Evolutionary conservation across 768 basidiomycete species (phyloP).

Genomic region (Lactarius quietus): DNA sequence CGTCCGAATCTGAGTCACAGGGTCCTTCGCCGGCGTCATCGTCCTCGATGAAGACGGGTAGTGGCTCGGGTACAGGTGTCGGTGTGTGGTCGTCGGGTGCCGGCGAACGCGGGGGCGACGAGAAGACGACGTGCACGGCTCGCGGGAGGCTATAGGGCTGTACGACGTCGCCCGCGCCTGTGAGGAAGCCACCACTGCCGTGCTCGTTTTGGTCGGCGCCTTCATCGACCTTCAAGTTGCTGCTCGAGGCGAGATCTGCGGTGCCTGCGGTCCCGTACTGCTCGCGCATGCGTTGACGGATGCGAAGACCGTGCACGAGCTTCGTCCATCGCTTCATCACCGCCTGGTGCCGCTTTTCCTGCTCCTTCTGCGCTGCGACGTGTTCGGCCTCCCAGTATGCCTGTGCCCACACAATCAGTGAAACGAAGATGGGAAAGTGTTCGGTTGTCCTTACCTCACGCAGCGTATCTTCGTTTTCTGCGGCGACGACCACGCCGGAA

Average conservation of each 20-base stretch:
- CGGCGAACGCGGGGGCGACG: constrained; percentile 22
- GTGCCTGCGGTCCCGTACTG: constrained; percentile 51
- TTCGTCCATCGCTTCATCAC: constrained; percentile 86
- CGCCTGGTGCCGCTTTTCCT: constrained; percentile 69
- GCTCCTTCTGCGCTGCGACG: constrained; percentile 72
- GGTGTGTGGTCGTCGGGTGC: constrained; percentile 16
- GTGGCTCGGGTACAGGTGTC: constrained; percentile 15
- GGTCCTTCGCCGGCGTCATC: constrained; percentile 28
- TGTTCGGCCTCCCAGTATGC: constrained; percentile 83
- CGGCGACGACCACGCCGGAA: constrained; percentile 82
- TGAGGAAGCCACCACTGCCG: constrained; percentile 56
- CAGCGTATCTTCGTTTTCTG: constrained; percentile 68
- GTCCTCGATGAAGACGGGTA: constrained; percentile 28
- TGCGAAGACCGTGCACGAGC: constrained; percentile 83
- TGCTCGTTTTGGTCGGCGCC: not conserved
- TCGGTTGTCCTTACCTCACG: constrained; percentile 54
- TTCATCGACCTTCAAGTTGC: not conserved
- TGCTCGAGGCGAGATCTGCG: not conserved
- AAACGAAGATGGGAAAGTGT: not conserved
- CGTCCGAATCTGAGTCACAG: not conserved
- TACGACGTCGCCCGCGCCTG: constrained; percentile 68
- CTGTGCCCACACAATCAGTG: constrained; percentile 38
- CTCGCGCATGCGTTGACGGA: constrained; percentile 75
- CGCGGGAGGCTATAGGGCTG: constrained; percentile 69
- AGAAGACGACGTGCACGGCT: constrained; percentile 36